Evolutionary conservation across 257 asterid genomes (phyloP).

Genomic region (Jaltomata sinuosa): DNA sequence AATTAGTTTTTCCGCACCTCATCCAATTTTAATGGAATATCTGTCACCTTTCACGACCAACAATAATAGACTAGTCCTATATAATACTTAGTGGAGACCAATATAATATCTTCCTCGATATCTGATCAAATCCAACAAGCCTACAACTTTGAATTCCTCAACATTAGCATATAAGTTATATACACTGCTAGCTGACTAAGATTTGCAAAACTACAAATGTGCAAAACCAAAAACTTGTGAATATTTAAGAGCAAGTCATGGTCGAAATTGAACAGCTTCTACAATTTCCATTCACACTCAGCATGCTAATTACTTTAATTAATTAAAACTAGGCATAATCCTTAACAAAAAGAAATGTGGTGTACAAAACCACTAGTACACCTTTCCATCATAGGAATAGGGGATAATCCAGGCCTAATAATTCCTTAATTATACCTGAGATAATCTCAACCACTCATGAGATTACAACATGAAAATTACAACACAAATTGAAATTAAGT

Average conservation of each 20-base stretch:
- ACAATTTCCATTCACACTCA: conserved; percentile 27
- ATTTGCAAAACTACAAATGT: conserved; percentile 10
- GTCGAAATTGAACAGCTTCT: conserved; percentile 2
- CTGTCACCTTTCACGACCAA: too few relatives aligned
- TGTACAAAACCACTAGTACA: background rate
- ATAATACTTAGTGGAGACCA: background rate
- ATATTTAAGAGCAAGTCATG: background rate
- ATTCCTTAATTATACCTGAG: background rate
- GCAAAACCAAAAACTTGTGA: background rate
- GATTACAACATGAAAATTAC: background rate
- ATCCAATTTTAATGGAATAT: too few relatives aligned
- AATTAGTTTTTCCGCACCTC: too few relatives aligned
- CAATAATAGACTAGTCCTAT: background rate
- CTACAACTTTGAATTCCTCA: conserved; percentile 19
- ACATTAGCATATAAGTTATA: background rate
- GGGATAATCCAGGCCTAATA: background rate
- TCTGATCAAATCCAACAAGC: conserved; percentile 22
- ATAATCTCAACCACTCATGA: background rate
- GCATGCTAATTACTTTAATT: conserved; percentile 7
- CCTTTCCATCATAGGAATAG: background rate
- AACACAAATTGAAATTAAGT: background rate
- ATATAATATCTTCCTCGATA: conserved; percentile 28
- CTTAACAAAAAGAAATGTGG: background rate
- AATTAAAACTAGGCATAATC: conserved; percentile 1
- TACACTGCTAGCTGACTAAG: background rate